phyloP scores from a whole-genome alignment of 768 basidiomycete genomes.

The Mycena belliarum region DNA sequence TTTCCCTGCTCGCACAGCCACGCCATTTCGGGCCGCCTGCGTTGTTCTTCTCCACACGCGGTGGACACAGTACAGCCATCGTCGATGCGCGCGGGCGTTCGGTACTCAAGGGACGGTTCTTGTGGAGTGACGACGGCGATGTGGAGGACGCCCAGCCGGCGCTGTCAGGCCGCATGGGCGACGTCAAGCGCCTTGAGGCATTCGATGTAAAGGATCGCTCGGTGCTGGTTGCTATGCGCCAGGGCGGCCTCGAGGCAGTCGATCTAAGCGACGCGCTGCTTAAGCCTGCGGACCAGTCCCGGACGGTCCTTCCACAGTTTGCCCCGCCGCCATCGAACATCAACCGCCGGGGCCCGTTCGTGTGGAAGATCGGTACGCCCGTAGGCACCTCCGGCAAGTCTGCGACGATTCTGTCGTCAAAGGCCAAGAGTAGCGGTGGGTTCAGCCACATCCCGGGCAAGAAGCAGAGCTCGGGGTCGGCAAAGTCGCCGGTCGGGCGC shows the following conservation, averaged over 20 bases:
- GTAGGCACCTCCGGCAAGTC: conserved; percentile 44
- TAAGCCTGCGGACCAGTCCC: conserved; percentile 78
- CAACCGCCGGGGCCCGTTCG: conserved; percentile 72
- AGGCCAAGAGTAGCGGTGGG: conserved; percentile 34
- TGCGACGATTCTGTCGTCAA: conserved; percentile 41
- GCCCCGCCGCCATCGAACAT: conserved; percentile 57
- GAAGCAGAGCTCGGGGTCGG: conserved; percentile 48
- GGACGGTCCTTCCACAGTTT: conserved; percentile 72
- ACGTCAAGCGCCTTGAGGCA: conserved; percentile 80
- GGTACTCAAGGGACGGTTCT: conserved; percentile 76
- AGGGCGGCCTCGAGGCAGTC: conserved; percentile 81
- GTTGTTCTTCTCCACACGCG: conserved; percentile 85
- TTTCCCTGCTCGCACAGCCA: conserved; percentile 78
- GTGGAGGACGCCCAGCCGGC: conserved; percentile 42
- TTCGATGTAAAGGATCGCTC: conserved; percentile 77
- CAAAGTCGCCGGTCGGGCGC: conserved; percentile 48
- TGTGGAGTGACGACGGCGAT: conserved; percentile 74
- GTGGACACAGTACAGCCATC: conserved; percentile 85
- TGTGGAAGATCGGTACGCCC: conserved; percentile 83
- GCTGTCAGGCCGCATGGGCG: conserved; percentile 60
- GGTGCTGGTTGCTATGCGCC: conserved; percentile 82
- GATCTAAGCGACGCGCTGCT: conserved; percentile 79
- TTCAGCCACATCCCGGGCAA: conserved; percentile 44
- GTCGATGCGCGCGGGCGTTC: conserved; percentile 86
- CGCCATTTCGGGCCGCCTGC: conserved; percentile 86